These are phyloP conservation scores for Phanerochaete sordida DNA, from an alignment of 768 basidiomycete genomes.

Conservation along the genomic window DNA sequence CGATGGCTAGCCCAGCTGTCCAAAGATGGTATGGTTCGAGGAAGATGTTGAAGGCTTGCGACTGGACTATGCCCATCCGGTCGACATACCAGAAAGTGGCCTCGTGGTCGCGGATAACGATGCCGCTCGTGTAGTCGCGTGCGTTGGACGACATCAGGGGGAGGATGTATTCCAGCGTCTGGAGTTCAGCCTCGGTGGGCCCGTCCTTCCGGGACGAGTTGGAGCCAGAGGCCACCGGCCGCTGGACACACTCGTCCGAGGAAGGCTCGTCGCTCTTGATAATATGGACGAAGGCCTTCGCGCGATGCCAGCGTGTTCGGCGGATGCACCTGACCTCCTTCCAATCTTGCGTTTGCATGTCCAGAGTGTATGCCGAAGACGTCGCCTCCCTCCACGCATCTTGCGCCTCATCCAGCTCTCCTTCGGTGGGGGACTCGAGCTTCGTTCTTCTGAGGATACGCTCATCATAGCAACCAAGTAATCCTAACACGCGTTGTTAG, in stretches of 20 bases:
- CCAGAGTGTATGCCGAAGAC: neutral
- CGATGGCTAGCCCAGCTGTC: neutral
- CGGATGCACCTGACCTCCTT: neutral
- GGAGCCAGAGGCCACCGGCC: neutral
- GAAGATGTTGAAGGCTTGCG: constrained; percentile 1
- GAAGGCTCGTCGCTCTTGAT: neutral
- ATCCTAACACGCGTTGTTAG: neutral
- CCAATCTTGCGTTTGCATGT: neutral
- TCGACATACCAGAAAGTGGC: constrained; percentile 1
- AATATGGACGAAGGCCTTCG: constrained; percentile 1
- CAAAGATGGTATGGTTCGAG: constrained; percentile 3
- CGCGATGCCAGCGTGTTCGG: neutral
- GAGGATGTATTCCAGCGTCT: neutral
- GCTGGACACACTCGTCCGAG: neutral
- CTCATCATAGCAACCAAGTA: neutral
- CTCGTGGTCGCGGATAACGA: neutral
- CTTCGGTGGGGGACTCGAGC: neutral
- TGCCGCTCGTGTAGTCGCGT: constrained; percentile 1
- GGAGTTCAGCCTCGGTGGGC: neutral
- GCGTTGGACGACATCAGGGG: constrained; percentile 1
- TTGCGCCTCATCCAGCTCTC: neutral
- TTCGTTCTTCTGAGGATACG: neutral
- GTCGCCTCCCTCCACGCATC: neutral
- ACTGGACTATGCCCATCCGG: constrained; percentile 5
- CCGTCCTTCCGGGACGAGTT: neutral